phyloP scores from a whole-genome alignment of 441 rosid genomes.

The Capsella rubella region DNA sequence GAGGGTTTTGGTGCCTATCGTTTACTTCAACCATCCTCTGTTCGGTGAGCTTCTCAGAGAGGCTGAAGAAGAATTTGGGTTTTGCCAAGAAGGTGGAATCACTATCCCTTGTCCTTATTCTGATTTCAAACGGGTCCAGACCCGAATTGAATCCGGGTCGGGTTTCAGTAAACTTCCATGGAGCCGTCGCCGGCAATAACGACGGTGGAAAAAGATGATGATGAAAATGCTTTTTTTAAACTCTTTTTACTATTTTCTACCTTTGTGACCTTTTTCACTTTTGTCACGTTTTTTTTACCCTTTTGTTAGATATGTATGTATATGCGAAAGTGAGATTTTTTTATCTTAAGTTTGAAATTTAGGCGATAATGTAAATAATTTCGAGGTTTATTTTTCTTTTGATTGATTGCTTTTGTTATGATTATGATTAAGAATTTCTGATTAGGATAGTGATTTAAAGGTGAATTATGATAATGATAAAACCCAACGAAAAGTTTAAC shows the following conservation, averaged over 20 bases:
- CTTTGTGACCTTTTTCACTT: conserved; percentile 27
- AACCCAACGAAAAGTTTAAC: conserved; percentile 33
- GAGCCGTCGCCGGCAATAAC: conserved; percentile 48
- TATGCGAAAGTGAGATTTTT: conserved; percentile 24
- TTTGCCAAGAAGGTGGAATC: conserved; percentile 78
- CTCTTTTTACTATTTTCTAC: conserved; percentile 9
- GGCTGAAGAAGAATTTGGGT: conserved; percentile 80
- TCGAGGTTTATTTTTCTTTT: background rate
- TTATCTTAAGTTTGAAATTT: background rate
- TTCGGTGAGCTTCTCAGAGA: conserved; percentile 76
- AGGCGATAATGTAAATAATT: conserved; percentile 34
- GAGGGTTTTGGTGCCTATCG: conserved; percentile 79
- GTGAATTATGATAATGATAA: conserved; percentile 34
- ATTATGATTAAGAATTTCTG: conserved; percentile 15
- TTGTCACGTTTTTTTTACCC: background rate
- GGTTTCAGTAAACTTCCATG: conserved; percentile 51
- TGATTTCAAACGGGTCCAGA: conserved; percentile 77
- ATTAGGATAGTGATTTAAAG: conserved; percentile 35
- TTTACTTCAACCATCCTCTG: conserved; percentile 89
- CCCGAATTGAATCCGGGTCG: conserved; percentile 63
- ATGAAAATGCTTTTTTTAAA: background rate
- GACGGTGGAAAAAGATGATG: conserved; percentile 29
- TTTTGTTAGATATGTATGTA: conserved; percentile 32
- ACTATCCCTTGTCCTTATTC: conserved; percentile 84
- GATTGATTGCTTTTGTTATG: conserved; percentile 27